phyloP scores from a whole-genome alignment of 2,329 filamentous ascomycete genomes.

The Parastagonospora avenae region DNA sequence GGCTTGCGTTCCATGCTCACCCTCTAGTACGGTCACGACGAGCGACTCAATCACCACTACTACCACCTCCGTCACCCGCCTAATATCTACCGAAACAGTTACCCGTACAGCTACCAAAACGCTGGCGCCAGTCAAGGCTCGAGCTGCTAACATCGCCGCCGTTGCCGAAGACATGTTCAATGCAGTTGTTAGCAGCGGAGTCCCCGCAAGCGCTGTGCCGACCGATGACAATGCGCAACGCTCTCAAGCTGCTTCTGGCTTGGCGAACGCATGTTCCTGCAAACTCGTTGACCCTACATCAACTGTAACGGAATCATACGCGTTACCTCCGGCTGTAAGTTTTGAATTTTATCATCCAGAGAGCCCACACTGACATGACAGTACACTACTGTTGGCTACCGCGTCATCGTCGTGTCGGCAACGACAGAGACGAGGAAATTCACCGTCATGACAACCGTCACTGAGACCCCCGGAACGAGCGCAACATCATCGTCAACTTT shows the following conservation, averaged over 20 bases:
- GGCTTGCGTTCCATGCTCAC: conserved; percentile 9
- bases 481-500: background rate
- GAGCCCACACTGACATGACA: background rate
- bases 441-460: conserved; percentile 13
- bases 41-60: conserved; percentile 23
- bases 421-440: conserved; percentile 15
- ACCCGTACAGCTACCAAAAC: conserved; percentile 28
- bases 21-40: conserved; percentile 22
- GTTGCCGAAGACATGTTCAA: conserved; percentile 28
- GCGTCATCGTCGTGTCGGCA: conserved; percentile 10
- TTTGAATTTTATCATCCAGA: background rate
- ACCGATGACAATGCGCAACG: conserved; percentile 15
- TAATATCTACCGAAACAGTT: conserved; percentile 27
- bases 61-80: conserved; percentile 18
- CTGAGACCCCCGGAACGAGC: background rate
- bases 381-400: conserved; percentile 22
- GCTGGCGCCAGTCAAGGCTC: conserved; percentile 14
- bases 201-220: conserved; percentile 4
- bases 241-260: conserved; percentile 21
- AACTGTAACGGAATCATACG: conserved; percentile 32
- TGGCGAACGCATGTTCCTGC: conserved; percentile 40
- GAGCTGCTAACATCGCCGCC: conserved; percentile 20
- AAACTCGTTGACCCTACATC: conserved; percentile 33
- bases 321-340: conserved; percentile 33
- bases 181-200: conserved; percentile 26